phyloP scores from a whole-genome alignment of 2,329 filamentous ascomycete genomes.

The Plenodomus biglobosus region DNA sequence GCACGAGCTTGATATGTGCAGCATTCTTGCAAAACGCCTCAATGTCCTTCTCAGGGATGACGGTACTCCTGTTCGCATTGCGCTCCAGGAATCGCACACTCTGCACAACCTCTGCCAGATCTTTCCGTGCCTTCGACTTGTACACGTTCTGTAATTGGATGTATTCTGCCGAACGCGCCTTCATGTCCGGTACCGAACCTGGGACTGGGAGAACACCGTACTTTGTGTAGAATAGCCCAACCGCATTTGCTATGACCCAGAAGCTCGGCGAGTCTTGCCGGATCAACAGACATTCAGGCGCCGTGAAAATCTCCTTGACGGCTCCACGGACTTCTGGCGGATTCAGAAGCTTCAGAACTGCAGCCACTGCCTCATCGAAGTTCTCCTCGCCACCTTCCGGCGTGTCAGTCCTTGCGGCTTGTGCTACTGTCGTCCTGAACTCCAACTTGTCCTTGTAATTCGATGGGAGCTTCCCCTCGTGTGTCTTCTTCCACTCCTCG shows the following conservation, averaged over 20 bases:
- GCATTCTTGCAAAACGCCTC: slow-evolving; percentile 96
- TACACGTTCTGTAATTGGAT: slow-evolving; percentile 90
- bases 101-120: slow-evolving; percentile 72
- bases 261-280: slow-evolving; percentile 63
- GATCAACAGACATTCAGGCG: slow-evolving; percentile 59
- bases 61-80: slow-evolving; percentile 49
- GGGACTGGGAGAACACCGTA: slow-evolving; percentile 78
- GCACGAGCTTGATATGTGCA: slow-evolving; percentile 86
- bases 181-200: slow-evolving; percentile 94
- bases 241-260: slow-evolving; percentile 83
- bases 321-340: slow-evolving; percentile 66
- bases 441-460: slow-evolving; percentile 83
- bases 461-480: slow-evolving; percentile 68
- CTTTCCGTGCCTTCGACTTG: slow-evolving; percentile 80
- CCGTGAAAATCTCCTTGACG: slow-evolving; percentile 76
- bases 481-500: slow-evolving; percentile 72
- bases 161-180: slow-evolving; percentile 87
- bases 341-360: slow-evolving; percentile 85
- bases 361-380: slow-evolving; percentile 86
- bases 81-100: slow-evolving; percentile 61
- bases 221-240: slow-evolving; percentile 73
- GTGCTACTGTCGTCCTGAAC: slow-evolving; percentile 72
- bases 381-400: slow-evolving; percentile 93
- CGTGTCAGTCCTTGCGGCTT: slow-evolving; percentile 68
- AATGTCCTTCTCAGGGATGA: slow-evolving; percentile 70